Evolutionary conservation across 1,284 basidiomycete species (phyloP).

Genomic region (Hemileia vastatrix): DNA sequence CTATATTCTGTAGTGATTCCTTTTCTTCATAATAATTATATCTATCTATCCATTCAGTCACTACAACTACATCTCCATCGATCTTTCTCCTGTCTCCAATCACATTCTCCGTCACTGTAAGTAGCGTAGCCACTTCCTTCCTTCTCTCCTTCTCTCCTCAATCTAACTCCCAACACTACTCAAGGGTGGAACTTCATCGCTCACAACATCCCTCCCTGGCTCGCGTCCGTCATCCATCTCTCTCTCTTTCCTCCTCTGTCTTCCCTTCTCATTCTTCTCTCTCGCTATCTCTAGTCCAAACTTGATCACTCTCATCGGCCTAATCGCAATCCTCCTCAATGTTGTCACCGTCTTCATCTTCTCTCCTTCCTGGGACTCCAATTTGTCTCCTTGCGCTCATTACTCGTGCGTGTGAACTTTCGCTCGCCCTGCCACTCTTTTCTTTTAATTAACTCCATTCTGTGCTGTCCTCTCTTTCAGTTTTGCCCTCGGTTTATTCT

Average conservation of each 20-base stretch:
- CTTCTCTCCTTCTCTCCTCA: not conserved
- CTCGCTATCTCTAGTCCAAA: conserved; percentile 5
- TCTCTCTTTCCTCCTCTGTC: not conserved
- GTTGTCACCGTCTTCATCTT: conserved; percentile 14
- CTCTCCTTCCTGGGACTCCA: conserved; percentile 7
- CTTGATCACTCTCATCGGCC: conserved; percentile 20
- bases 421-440: not conserved
- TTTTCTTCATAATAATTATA: no score
- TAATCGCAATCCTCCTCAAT: conserved; percentile 17
- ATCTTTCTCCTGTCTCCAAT: conserved; percentile 16
- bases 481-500: conserved; percentile 18
- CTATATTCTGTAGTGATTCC: no score
- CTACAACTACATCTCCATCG: conserved; percentile 19
- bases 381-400: conserved; percentile 14
- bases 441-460: not conserved
- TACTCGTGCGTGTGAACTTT: conserved; percentile 12
- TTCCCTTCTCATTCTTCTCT: not conserved
- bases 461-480: not conserved
- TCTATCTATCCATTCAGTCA: not conserved
- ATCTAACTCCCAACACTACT: not conserved
- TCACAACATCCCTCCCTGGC: conserved; percentile 19
- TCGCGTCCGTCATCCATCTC: conserved; percentile 3
- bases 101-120: conserved; percentile 18
- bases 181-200: conserved; percentile 20
- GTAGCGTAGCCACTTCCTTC: not conserved